Base-by-base conservation (phyloP, 2,329 filamentous ascomycete species). In the Colletotrichum sublineola region DNA sequence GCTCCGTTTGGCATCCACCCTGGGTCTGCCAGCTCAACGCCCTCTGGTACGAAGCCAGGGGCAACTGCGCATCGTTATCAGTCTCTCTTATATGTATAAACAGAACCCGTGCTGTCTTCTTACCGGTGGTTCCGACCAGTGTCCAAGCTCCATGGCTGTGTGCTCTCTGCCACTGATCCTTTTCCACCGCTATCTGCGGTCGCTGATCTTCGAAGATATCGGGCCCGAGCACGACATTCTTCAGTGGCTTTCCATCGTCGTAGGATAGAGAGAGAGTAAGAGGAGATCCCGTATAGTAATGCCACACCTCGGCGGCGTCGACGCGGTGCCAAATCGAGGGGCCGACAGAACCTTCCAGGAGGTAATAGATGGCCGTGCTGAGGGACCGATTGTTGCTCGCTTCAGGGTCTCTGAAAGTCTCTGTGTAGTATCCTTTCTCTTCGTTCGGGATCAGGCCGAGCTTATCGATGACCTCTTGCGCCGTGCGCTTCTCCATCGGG, bases 311-410 rank as follows among this genome's bases (percentile, higher is more conserved):
- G 48, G 79, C 83, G 3, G 84, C 83, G 67, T 87, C 85, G 61
- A 86, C 82, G 65, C 84, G 84, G 77, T 88, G 86, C 86, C 86
- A 88, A 69, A 82, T 77, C 5, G 86, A 88, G 24, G 81, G 74
- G 0, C 84, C 82, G 1, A 74, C 77, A 9, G 78, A 73, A 44
- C 84, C 83, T 66, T 87, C 83, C 6, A 88, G 83, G 0, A 88
- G 81, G 75, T 88, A 88, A 79, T 88, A 88, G 75, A 88, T 88
- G 61, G 81, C 82, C 1, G 86, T 87, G 78, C 84, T 86, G 67
- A 79, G 70, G 1, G 85, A 84, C 67, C 86, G 85, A 52, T 75
- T 78, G 14, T 77, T 60, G 18, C 74, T 33, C 0, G 74, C 76
- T 3, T 76, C 74, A 0, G 76, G 4, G 76, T 88, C 86, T 53